Evolutionary conservation across 305 asterid genomes (phyloP).

Genomic region (Plantago lanceolata): DNA sequence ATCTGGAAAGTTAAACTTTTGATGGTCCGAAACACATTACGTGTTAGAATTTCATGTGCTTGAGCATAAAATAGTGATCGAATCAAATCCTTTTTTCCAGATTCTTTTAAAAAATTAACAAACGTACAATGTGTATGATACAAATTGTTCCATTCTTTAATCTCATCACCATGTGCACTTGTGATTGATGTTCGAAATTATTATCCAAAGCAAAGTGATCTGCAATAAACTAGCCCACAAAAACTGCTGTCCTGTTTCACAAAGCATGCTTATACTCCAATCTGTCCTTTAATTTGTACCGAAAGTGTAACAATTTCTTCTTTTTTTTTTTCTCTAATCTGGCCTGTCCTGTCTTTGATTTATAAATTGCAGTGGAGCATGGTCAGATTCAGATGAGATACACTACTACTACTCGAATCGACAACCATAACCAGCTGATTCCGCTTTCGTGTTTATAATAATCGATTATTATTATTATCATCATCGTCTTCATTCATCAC

Average conservation of each 20-base stretch:
- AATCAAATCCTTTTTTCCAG: conserved; percentile 19
- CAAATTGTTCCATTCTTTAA: not conserved
- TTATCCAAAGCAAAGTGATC: not conserved
- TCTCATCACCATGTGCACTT: not conserved
- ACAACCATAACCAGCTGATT: conserved; percentile 9
- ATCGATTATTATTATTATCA: no score
- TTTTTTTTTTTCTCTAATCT: conserved; percentile 1
- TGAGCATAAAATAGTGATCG: conserved; percentile 3
- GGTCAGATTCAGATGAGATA: conserved; percentile 36
- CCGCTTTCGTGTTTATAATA: not conserved
- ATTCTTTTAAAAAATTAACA: conserved; percentile 12
- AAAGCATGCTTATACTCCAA: conserved; percentile 14
- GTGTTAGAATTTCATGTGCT: conserved; percentile 3
- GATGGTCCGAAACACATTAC: not conserved
- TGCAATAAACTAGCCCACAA: no score
- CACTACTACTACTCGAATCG: conserved; percentile 12
- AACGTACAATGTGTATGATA: not conserved
- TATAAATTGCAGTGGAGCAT: conserved; percentile 32
- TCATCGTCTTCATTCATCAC: conserved; percentile 6
- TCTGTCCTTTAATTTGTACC: conserved; percentile 1
- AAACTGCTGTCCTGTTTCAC: conserved; percentile 1
- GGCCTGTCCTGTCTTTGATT: no score
- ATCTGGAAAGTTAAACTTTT: not conserved
- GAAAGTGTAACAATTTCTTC: conserved; percentile 2
- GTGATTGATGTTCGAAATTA: not conserved